These are phyloP conservation scores for Hawksworthiomyces lignivorus DNA, from an alignment of 2,329 filamentous ascomycete genomes.

Conservation along the genomic window DNA sequence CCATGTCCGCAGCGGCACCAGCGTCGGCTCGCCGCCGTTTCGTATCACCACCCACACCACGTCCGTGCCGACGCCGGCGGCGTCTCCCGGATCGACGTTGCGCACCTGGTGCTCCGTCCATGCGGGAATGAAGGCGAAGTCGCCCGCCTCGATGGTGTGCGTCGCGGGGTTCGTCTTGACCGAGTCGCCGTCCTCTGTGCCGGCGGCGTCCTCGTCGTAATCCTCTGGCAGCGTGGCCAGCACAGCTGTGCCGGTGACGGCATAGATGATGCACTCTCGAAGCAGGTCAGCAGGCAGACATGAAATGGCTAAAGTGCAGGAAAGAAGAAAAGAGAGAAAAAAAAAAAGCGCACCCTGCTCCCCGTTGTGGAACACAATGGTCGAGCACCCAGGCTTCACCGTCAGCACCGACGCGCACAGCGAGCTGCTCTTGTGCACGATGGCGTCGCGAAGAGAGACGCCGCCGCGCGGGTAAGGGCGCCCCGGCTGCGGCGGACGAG, in stretches of 20 bases:
- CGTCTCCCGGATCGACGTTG: conserved; percentile 59
- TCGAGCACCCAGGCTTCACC: conserved; percentile 53
- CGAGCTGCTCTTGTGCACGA: conserved; percentile 55
- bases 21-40: conserved; percentile 51
- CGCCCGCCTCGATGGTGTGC: conserved; percentile 53
- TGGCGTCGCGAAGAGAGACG: conserved; percentile 35
- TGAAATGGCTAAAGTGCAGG: too few relatives aligned
- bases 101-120: conserved; percentile 64
- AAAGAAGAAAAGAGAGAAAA: too few relatives aligned
- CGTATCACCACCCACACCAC: conserved; percentile 61
- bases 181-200: conserved; percentile 37
- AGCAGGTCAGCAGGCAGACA: too few relatives aligned
- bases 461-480: conserved; percentile 2
- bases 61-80: conserved; percentile 40
- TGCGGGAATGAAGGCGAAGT: conserved; percentile 63
- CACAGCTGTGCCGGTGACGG: conserved; percentile 51
- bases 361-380: conserved; percentile 61
- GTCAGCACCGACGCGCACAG: conserved; percentile 64
- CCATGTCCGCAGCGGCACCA: conserved; percentile 58
- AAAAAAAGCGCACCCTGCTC: conserved; percentile 55
- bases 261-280: conserved; percentile 66
- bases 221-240: conserved; percentile 47
- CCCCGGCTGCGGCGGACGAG: neutral
- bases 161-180: conserved; percentile 32
- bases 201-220: conserved; percentile 37